Percentiles rank a stretch among this genome's conserved stretches.
Evolutionary conservation across 192 early-diverging fungal genomes (phyloP).

Genomic region (Dissophora ornata): DNA sequence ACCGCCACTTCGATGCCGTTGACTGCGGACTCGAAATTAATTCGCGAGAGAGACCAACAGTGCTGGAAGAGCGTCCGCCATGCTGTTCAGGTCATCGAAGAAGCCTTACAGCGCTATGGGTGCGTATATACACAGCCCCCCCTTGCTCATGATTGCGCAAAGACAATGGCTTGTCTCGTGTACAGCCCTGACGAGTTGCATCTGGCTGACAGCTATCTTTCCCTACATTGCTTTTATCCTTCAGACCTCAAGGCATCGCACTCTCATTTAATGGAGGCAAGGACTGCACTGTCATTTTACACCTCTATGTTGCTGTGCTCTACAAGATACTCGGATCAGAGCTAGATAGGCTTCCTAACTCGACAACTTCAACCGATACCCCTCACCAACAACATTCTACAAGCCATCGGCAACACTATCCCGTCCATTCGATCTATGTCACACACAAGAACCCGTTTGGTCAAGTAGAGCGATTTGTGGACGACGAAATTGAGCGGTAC

Average conservation of each 20-base stretch:
- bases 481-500: constrained; percentile 76
- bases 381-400: constrained; percentile 5
- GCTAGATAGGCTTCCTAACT: not conserved
- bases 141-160: too few relatives aligned
- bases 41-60: constrained; percentile 35
- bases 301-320: constrained; percentile 78
- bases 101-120: constrained; percentile 66
- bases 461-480: constrained; percentile 90
- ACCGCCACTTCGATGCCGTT: not conserved
- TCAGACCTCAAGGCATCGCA: constrained; percentile 71
- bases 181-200: too few relatives aligned
- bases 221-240: too few relatives aligned
- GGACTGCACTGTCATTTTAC: constrained; percentile 94
- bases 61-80: constrained; percentile 53
- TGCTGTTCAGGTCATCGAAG: constrained; percentile 66
- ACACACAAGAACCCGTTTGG: constrained; percentile 81
- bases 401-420: constrained; percentile 14
- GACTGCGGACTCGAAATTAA: constrained; percentile 11
- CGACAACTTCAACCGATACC: constrained; percentile 12
- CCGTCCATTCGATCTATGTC: constrained; percentile 80
- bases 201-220: too few relatives aligned
- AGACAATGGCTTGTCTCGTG: too few relatives aligned
- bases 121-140: constrained; percentile 31
- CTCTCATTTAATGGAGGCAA: constrained; percentile 97
- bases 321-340: constrained; percentile 45